A percentile compares a stretch with the other conserved stretches of the same genome.
Evolutionary conservation across 129 eudicot genomes (phyloP).

Genomic region (Smallanthus sonchifolius): DNA sequence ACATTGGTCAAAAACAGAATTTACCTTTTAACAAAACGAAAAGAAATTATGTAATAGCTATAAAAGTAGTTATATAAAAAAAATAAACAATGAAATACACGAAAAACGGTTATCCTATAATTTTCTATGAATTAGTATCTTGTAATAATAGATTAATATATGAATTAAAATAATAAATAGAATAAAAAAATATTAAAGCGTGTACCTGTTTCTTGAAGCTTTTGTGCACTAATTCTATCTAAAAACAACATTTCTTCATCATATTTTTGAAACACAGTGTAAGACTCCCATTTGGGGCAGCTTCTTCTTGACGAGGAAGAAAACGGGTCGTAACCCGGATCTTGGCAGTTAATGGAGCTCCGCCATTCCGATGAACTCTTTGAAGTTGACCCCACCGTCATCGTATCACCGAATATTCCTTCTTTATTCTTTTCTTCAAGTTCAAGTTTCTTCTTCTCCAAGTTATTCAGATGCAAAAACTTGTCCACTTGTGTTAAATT

Average conservation of each 20-base stretch:
- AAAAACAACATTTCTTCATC: constrained; percentile 95
- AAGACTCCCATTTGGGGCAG: constrained; percentile 98
- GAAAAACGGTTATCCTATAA: too few species aligned
- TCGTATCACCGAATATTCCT: constrained; percentile 69
- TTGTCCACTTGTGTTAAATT: constrained; percentile 42
- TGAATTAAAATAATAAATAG: neutral
- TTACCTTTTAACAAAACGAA: too few species aligned
- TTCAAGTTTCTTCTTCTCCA: constrained; percentile 42
- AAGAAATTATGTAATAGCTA: neutral
- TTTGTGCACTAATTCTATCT: constrained; percentile 87
- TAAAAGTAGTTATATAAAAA: neutral
- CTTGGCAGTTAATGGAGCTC: constrained; percentile 75
- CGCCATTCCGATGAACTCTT: constrained; percentile 96
- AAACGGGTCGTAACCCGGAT: constrained; percentile 84
- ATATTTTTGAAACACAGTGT: constrained; percentile 85
- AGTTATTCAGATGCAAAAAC: constrained; percentile 36
- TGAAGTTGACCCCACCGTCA: constrained; percentile 87
- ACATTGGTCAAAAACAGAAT: too few species aligned
- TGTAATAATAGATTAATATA: neutral
- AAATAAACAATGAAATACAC: too few species aligned
- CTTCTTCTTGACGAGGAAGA: constrained; percentile 92
- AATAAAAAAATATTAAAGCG: neutral
- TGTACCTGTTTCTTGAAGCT: constrained; percentile 94
- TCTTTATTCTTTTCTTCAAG: constrained; percentile 49
- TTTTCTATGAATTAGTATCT: neutral